Evolutionary conservation across 805 yeast species (phyloP).

Genomic region (Dipodascus albidus): DNA sequence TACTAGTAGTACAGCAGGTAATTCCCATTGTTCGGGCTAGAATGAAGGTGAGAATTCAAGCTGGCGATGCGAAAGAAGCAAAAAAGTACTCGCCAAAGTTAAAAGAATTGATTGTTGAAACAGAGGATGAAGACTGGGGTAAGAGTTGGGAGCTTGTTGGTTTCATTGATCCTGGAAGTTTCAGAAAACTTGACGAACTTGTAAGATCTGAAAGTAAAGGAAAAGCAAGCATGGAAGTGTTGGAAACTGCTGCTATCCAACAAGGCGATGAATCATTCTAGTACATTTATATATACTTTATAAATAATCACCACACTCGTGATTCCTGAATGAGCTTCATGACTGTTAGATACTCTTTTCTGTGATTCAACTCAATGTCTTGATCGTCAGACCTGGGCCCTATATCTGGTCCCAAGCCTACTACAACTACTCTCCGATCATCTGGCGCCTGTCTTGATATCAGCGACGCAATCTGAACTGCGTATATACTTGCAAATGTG

Average conservation of each 20-base stretch:
- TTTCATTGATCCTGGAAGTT: constrained; percentile 76
- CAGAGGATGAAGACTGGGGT: constrained; percentile 31
- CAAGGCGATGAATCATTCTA: constrained; percentile 31
- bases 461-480: constrained; percentile 22
- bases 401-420: constrained; percentile 22
- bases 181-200: constrained; percentile 55
- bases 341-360: constrained; percentile 21
- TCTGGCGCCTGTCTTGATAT: constrained; percentile 22
- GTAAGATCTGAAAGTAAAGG: constrained; percentile 43
- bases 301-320: constrained; percentile 19
- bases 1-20: constrained; percentile 64
- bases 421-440: constrained; percentile 21
- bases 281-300: neutral
- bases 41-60: constrained; percentile 69
- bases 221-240: constrained; percentile 63
- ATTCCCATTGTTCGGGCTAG: constrained; percentile 91
- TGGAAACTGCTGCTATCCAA: constrained; percentile 81
- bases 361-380: constrained; percentile 14
- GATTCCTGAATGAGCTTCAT: constrained; percentile 21
- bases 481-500: constrained; percentile 20
- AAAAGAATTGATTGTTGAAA: constrained; percentile 31
- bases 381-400: constrained; percentile 18
- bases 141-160: constrained; percentile 48
- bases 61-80: constrained; percentile 41
- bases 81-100: constrained; percentile 33